Evolutionary conservation across 2,329 filamentous ascomycete species (phyloP), one percentile per base, ranked within the genome.

Genomic region (Hymenoscyphus scutula): DNA sequence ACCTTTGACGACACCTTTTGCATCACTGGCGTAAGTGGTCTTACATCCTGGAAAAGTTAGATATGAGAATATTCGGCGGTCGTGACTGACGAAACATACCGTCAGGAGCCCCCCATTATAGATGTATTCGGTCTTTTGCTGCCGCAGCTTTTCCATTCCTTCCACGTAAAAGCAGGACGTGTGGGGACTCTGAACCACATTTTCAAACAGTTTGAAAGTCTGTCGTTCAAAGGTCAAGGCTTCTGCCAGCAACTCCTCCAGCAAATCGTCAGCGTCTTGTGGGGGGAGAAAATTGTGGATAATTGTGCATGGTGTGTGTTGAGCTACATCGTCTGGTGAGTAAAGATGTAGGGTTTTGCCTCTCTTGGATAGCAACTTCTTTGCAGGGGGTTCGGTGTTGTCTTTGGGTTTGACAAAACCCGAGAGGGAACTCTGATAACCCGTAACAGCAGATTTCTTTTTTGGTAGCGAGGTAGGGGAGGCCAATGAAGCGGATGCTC

Each of bases 291-390:
- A 97, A 71, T 97, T 95, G 76, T 96, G 92, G 61, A 97, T 87
- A 67, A 98, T 90, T 11, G 91, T 93, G 76, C 93, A 97, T 1
- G 95, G 92, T 0, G 94, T 97, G 72, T 96, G 84, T 27, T 84
- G 82, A 56, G 91, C 89, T 54, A 98, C 85, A 69, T 97, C 92
- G 45, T 86, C 80, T 0, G 93, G 90, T 51, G 90, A 86, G 75
- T 90, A 98, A 0, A 98, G 80, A 72, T 94, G 90, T 1, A 98
- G 77, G 0, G 94, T 97, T 69, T 86, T 85, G 13, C 93, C 94
- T 73, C 89, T 96, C 70, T 85, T 89, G 0, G 89, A 87, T 64
- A 90, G 76, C 0, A 82, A 66, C 67, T 79, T 84, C 70, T 79
- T 82, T 30, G 62, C 65, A 1, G 71, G 56, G 61, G 53, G 70